Evolutionary conservation across 2,329 filamentous ascomycete species (phyloP), one percentile per base, ranked within the genome.

Genomic region (Neofusicoccum umdonicola): DNA sequence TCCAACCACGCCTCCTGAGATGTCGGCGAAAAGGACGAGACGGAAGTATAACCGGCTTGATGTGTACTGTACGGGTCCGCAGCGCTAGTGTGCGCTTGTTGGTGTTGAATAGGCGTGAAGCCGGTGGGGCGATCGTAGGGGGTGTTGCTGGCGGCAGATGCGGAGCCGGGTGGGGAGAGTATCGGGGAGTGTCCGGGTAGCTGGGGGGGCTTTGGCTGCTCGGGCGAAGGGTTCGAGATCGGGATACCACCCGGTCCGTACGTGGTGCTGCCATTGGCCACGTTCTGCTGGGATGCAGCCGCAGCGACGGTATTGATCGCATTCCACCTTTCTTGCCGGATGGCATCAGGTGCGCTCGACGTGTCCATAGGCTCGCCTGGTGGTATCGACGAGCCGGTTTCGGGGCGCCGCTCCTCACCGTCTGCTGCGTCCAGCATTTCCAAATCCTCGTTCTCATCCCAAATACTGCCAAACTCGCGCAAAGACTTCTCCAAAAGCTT

Each of bases 401-500:
- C 67, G 63, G 56, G 69, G 37, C 57, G 44, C 54, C 64, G 9
- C 22, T 56, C 69, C 15, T 68, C 68, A 11, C 67, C 69, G 52
- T 78, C 76, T 8, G 66, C 67, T 5, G 52, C 62, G 42, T 64
- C 62, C 19, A 50, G 44, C 74, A 78, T 77, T 58, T 78, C 76
- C 4, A 75, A 50, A 63, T 78, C 76, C 19, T 74, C 71, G 62
- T 76, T 73, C 9, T 61, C 54, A 9, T 65, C 63, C 48, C 51
- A 52, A 1, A 76, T 67, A 37, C 70, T 71, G 31, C 73, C 73
- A 63, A 78, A 76, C 19, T 78, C 75, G 27, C 71, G 72, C 17
- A 79, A 65, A 0, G 70, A 71, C 17, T 71, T 71, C 65, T 79
- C 77, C 12, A 79, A 72, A 9, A 79, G 73, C 66, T 80, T 82